Evolutionary conservation across 148 eudicot genomes (phyloP).

Genomic region (Persicaria tinctoria): DNA sequence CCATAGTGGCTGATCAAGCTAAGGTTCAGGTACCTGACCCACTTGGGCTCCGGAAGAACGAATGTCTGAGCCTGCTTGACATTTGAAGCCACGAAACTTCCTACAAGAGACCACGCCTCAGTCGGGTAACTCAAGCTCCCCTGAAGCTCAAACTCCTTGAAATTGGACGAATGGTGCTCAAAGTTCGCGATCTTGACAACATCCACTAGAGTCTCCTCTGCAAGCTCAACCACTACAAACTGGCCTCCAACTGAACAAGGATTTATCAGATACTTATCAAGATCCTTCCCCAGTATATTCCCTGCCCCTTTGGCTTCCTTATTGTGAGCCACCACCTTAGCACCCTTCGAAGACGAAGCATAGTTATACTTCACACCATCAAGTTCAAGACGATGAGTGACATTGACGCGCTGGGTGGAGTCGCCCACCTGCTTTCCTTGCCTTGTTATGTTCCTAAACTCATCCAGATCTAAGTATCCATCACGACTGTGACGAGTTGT

Average conservation of each 20-base stretch:
- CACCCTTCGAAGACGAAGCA: slow-evolving; percentile 83
- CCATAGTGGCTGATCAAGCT: slow-evolving; percentile 75
- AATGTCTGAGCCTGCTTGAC: slow-evolving; percentile 70
- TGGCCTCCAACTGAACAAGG: slow-evolving; percentile 78
- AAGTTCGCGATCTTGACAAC: slow-evolving; percentile 83
- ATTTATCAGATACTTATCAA: slow-evolving; percentile 80
- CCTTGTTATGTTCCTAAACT: slow-evolving; percentile 28
- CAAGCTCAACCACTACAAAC: slow-evolving; percentile 72
- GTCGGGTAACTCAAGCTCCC: slow-evolving; percentile 81
- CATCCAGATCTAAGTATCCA: slow-evolving; percentile 43
- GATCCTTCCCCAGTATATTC: slow-evolving; percentile 75
- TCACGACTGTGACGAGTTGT: neutral
- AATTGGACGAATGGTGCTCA: slow-evolving; percentile 86
- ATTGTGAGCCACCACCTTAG: slow-evolving; percentile 82
- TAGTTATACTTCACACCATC: slow-evolving; percentile 86
- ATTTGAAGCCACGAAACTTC: slow-evolving; percentile 71
- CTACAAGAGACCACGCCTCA: slow-evolving; percentile 57
- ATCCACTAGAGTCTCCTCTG: slow-evolving; percentile 80
- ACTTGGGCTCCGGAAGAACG: slow-evolving; percentile 72
- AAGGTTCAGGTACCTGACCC: slow-evolving; percentile 71
- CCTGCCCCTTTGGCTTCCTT: slow-evolving; percentile 87
- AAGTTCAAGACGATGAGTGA: slow-evolving; percentile 76
- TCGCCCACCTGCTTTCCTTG: slow-evolving; percentile 28
- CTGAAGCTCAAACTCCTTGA: slow-evolving; percentile 70
- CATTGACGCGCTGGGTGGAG: slow-evolving; percentile 32